phyloP scores from a whole-genome alignment of 192 early-diverging fungal species.

The Phlyctochytrium arcticum region DNA sequence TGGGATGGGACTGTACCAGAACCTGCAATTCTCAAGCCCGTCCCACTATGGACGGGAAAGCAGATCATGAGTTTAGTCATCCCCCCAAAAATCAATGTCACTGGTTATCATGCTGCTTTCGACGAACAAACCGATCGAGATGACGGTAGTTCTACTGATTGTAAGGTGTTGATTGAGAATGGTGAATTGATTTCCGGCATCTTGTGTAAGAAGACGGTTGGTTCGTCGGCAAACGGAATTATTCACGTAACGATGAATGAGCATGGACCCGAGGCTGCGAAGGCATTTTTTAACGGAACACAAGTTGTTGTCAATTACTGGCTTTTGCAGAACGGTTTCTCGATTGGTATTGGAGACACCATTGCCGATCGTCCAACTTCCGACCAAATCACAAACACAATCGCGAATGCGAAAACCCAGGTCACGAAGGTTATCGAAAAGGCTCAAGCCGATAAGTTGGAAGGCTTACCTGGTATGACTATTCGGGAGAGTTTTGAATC shows the following conservation, averaged over 20 bases:
- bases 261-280: slow-evolving; percentile 81
- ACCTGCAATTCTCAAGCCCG: slow-evolving; percentile 93
- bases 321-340: slow-evolving; percentile 91
- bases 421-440: slow-evolving; percentile 75
- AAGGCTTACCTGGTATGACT: slow-evolving; percentile 86
- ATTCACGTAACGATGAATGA: slow-evolving; percentile 96
- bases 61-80: slow-evolving; percentile 93
- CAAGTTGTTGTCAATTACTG: slow-evolving; percentile 95
- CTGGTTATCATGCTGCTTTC: slow-evolving; percentile 69
- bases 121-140: slow-evolving; percentile 71
- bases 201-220: slow-evolving; percentile 92
- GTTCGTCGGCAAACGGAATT: slow-evolving; percentile 76
- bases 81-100: slow-evolving; percentile 88
- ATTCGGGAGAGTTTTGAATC: slow-evolving; percentile 88
- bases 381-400: slow-evolving; percentile 70
- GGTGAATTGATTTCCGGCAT: slow-evolving; percentile 92
- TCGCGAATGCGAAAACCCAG: slow-evolving; percentile 67
- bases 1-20: slow-evolving; percentile 93
- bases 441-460: slow-evolving; percentile 81
- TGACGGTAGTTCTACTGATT: slow-evolving; percentile 71
- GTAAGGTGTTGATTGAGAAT: slow-evolving; percentile 81
- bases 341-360: slow-evolving; percentile 96
- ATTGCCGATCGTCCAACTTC: slow-evolving; percentile 85
- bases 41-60: slow-evolving; percentile 97
- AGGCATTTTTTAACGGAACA: slow-evolving; percentile 86